phyloP scores from a whole-genome alignment of 108 stramenopile genomes.

The Pseudonitzschia pungens region DNA sequence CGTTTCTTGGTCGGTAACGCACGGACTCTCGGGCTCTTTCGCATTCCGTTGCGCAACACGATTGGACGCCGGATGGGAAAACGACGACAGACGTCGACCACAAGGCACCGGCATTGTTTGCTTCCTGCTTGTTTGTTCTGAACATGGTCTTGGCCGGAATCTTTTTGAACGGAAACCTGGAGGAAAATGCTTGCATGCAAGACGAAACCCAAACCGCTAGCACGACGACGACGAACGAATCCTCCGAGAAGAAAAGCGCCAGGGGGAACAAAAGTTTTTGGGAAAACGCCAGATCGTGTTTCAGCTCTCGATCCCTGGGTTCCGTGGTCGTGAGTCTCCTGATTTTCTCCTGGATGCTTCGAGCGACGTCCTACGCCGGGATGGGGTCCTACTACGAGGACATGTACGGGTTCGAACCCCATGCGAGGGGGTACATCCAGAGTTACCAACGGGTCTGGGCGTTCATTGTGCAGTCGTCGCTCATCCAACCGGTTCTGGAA shows the following conservation, averaged over 20 bases:
- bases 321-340: conserved; percentile 54
- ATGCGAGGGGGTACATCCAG: conserved; percentile 69
- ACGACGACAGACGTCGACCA: conserved; percentile 41
- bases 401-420: conserved; percentile 72
- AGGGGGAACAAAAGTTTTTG: conserved; percentile 25
- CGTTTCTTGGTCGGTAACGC: not conserved
- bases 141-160: conserved; percentile 55
- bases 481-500: conserved; percentile 47
- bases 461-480: conserved; percentile 60
- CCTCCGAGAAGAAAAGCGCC: conserved; percentile 7
- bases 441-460: conserved; percentile 56
- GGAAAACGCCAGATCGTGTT: conserved; percentile 54
- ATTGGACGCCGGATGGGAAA: not conserved
- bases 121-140: conserved; percentile 55
- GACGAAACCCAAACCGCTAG: not conserved
- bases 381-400: conserved; percentile 80
- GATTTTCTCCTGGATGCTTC: conserved; percentile 54
- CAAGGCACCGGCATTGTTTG: conserved; percentile 54
- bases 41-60: not conserved
- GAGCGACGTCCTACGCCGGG: conserved; percentile 63
- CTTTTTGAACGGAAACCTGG: conserved; percentile 38
- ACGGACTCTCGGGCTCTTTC: not conserved
- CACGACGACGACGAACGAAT: not conserved
- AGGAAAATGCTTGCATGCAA: conserved; percentile 11
- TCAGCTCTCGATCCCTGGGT: conserved; percentile 47